Base-by-base conservation (phyloP, 75 land plant genomes). In the Cryptomeria japonica region DNA sequence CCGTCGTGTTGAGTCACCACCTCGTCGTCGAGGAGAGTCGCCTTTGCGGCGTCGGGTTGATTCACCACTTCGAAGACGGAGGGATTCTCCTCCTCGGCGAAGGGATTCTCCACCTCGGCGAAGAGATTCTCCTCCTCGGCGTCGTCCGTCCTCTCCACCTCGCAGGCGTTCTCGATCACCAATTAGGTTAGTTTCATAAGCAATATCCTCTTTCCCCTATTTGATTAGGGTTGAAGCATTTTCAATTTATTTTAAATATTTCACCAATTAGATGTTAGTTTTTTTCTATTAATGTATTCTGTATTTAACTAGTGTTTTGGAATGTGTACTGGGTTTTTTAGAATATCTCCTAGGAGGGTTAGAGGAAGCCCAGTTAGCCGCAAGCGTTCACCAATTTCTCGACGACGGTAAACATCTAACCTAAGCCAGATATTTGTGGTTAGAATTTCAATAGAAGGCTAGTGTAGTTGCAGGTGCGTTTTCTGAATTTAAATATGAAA, bases 141-240 rank as follows among this genome's bases (percentile, higher is more conserved):
- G 95, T 86, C 89, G 93, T 13, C 88, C 90, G 49, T 89, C 93
- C 31, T 91, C 98, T 53, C 95, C 99, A 3, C 82, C 89, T 70
- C 93, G 98, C 46, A 94, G 99, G 41, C 95, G 99, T 18, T 96
- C 98, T 53, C 92, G 99, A 61, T 97, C 99, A 78, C 99, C 99
- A 86, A 84, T 90, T 38, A 89, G 97, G 97, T 96, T 76, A 77
- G 90, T 44, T 31, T 41, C 38, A 44, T 47, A 19, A 90, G 44
- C 9, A 58, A 53, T 58, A 64, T 83, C 2, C 34, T 41, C 39
- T 41, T 38, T 83, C 37, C 9, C 18, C 4, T 36, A 87, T 34
- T 19, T 72, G 41, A 83, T 32, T 49, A 5, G 11, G 76, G 37
- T 13, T 72, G 15, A 44, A 75, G 55, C 38, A 12, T 83, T 87